Conservation (phyloP, 345 rosid species). For the Rubroshorea leprosula region DNA sequence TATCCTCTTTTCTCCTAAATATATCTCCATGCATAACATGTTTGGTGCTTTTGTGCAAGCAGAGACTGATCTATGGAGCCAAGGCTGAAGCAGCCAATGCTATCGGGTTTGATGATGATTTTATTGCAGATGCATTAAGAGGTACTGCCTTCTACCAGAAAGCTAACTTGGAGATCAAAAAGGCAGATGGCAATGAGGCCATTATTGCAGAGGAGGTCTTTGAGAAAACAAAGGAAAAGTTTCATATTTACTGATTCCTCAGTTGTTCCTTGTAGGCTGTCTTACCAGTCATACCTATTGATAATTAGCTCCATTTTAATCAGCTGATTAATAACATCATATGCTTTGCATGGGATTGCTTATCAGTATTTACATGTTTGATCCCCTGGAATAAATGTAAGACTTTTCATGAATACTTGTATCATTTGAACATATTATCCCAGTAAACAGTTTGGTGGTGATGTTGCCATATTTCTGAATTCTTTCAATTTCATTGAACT, state of each 20-base stretch:
- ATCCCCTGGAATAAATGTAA: background rate
- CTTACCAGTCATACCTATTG: background rate
- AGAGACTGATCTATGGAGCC: constrained; percentile 67
- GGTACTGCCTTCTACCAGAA: constrained; percentile 64
- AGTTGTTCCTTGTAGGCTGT: background rate
- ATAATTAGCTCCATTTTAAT: background rate
- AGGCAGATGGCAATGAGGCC: constrained; percentile 51
- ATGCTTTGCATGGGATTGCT: background rate
- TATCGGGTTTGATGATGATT: constrained; percentile 59
- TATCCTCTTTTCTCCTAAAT: background rate
- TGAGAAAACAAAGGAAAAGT: constrained; percentile 51
- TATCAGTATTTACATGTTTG: background rate
- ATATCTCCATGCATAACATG: background rate
- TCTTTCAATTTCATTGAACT: too few species aligned
- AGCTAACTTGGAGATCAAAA: constrained; percentile 53
- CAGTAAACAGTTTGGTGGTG: too few species aligned
- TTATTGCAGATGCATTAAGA: constrained; percentile 53
- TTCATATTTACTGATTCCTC: constrained; percentile 43
- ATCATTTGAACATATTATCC: background rate
- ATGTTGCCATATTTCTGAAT: too few species aligned
- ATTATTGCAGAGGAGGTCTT: constrained; percentile 57
- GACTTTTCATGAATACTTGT: background rate
- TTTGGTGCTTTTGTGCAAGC: constrained; percentile 1
- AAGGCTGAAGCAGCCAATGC: constrained; percentile 73
- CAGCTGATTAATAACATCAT: background rate